Base-by-base conservation (phyloP, 1,284 basidiomycete species). In the Ustilago loliicola region DNA sequence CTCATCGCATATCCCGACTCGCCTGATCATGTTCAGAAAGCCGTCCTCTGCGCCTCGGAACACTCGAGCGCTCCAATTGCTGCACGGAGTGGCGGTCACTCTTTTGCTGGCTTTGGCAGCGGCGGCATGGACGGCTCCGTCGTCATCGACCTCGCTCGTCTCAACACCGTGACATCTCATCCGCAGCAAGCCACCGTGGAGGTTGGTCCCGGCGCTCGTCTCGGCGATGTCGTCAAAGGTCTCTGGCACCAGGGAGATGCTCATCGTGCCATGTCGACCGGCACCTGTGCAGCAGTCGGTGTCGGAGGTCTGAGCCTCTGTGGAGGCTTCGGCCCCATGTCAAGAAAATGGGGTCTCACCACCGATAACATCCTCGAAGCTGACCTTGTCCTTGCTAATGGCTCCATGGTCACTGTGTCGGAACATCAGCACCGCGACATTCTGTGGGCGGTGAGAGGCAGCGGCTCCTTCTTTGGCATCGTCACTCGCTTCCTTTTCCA, bases 321-420 rank as follows among this genome's bases (percentile, higher is more conserved):
- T 57, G 86, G 86, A 53, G 84, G 85, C 17, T 82, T 83, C 27
- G 82, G 82, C 17, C 82, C 82, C 11, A 80, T 81, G 48, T 81
- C 80, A 4, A 50, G 86, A 19, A 72, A 79, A 30, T 87, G 85
- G 85, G 87, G 87, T 25, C 73, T 87, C 47, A 74, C 81, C 23
- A 66, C 81, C 23, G 87, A 87, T 69, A 73, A 63, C n/a, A 73
- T 87, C 48, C 60, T 83, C 36, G 72, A 77, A 59, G 80, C 83
- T 32, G 84, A 87, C 56, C 73, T 87, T 45, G 85, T 87, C 27
- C 78, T 86, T n/a, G 81, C 87, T 11, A 82, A 87, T 59, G 85
- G 85, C 19, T 78, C 78, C 25, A 61, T 80, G 29, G 32, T 85
- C 48, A 74, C 70, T 19, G 83, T 80, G 27, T 60, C 82, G 0